These are phyloP conservation scores for Taiozyma sp. DNA, from an alignment of 1,139 yeast species.

Conservation along the genomic window DNA sequence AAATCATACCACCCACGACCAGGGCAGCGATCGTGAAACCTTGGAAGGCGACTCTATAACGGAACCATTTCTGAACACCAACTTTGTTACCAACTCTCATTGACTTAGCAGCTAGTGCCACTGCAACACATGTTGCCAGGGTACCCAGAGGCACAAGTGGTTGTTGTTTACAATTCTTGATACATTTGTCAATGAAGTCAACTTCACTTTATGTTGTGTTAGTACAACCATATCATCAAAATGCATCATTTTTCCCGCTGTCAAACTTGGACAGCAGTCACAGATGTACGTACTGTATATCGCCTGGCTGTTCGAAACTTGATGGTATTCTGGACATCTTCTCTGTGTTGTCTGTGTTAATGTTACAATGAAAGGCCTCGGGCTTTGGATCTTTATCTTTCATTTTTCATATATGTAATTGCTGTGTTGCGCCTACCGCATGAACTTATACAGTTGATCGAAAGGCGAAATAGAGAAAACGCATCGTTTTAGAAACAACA, in stretches of 20 bases:
- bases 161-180: conserved; percentile 55
- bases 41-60: conserved; percentile 87
- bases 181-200: conserved; percentile 29
- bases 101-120: conserved; percentile 72
- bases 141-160: conserved; percentile 83
- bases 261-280: neutral
- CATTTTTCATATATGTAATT: too few species aligned
- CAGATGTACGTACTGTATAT: conserved; percentile 5
- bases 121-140: conserved; percentile 76
- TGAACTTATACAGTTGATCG: too few species aligned
- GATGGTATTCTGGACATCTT: conserved; percentile 32
- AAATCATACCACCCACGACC: conserved; percentile 71
- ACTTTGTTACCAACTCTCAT: conserved; percentile 67
- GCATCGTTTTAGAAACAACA: too few species aligned
- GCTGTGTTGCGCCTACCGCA: too few species aligned
- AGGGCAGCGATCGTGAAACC: conserved; percentile 77
- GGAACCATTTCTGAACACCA: conserved; percentile 80
- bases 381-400: neutral
- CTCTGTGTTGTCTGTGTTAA: neutral
- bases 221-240: neutral
- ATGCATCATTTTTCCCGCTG: neutral
- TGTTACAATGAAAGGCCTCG: neutral
- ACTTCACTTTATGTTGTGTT: conserved; percentile 12
- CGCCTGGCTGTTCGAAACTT: conserved; percentile 28
- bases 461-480: too few species aligned